These are phyloP conservation scores for Penicillium nucicola DNA, from an alignment of 495 filamentous ascomycete genomes.

Conservation along the genomic window DNA sequence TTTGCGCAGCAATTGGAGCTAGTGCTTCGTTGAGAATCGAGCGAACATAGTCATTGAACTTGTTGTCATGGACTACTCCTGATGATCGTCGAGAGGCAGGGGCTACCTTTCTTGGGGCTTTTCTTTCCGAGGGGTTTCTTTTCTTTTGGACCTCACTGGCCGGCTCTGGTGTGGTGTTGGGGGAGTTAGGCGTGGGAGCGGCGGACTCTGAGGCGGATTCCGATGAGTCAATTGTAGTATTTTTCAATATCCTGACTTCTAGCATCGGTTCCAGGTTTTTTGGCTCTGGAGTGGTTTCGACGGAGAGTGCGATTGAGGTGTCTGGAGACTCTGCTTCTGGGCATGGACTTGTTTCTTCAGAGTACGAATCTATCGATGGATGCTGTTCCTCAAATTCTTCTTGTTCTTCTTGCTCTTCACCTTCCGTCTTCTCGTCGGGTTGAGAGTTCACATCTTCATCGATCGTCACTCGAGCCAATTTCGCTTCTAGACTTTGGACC, in stretches of 20 bases:
- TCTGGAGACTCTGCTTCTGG: not conserved
- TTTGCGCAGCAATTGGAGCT: constrained; percentile 34
- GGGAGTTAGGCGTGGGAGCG: not conserved
- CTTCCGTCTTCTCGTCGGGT: not conserved
- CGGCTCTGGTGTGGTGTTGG: not conserved
- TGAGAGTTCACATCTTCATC: constrained; percentile 9
- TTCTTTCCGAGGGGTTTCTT: constrained; percentile 1
- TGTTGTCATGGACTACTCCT: constrained; percentile 35
- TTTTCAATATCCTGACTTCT: constrained; percentile 28
- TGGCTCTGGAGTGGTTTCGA: not conserved
- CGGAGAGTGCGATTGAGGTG: not conserved
- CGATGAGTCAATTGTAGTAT: not conserved
- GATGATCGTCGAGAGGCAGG: constrained; percentile 27
- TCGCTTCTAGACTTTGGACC: constrained; percentile 29
- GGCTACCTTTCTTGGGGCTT: constrained; percentile 16
- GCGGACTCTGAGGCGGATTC: not conserved
- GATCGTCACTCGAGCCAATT: constrained; percentile 35
- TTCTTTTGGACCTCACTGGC: not conserved
- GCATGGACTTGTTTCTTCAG: not conserved
- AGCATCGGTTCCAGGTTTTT: constrained; percentile 26
- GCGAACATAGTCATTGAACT: constrained; percentile 37
- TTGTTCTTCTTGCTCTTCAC: not conserved
- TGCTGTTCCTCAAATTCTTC: not conserved
- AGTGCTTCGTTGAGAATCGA: constrained; percentile 38
- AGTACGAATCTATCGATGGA: not conserved